Base-by-base conservation (phyloP, 306 rosid species). In the Elaeagnus macrophylla region DNA sequence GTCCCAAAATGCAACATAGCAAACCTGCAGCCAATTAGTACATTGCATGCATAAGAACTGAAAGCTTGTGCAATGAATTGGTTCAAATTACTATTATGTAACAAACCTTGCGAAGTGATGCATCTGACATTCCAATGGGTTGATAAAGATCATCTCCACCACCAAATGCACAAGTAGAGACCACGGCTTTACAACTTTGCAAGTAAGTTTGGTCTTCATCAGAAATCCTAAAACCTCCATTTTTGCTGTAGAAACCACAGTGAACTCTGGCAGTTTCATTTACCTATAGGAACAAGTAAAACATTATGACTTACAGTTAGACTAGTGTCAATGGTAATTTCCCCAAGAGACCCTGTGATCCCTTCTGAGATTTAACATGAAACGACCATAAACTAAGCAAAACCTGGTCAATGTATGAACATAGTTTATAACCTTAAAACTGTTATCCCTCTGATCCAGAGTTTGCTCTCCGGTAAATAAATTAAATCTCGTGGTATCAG, bases 91-190 rank as follows among this genome's bases (percentile, higher is more conserved):
- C 55, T 43, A 7, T n/a, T 67, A 64, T 47, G 51, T 64, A 36
- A 51, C 8, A 66, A 67, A 91, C 99, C 96, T 84, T 82, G 58
- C 48, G 66, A 67, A 87, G 73, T 6, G 96, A 82, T 53, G 94
- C 78, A 51, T 67, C 62, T 48, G 94, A 72, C 95, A 87, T 82
- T 75, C 99, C 96, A 56, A 91, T 87, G 5, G 96, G 99, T 66
- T 87, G 99, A 79, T 91, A 90, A 59, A 90, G 95, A 82, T 90
- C 97, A 78, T 90, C 97, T 43, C 95, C 97, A 4, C 97, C 97
- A 61, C 99, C 99, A 82, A 91, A 91, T 51, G 96, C 85, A 78
- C 99, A 91, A 51, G 99, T 87, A 52, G 96, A 91, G 39, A 91
- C 89, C 56, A 78, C 99, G 17, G 64, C 76, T 65, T 82, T 64